Evolutionary conservation across 345 rosid species (phyloP).

Genomic region (Hevea brasiliensis): DNA sequence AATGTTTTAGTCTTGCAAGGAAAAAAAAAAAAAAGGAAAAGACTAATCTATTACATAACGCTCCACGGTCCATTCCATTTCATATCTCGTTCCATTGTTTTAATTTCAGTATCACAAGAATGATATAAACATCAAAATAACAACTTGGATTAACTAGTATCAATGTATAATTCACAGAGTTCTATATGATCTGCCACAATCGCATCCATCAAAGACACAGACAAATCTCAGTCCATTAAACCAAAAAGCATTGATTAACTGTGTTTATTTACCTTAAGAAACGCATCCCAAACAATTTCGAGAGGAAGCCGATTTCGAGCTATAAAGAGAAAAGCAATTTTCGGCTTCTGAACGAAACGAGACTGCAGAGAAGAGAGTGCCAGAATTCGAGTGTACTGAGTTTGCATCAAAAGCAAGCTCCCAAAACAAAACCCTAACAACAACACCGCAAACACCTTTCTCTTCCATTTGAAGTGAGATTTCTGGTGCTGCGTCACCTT

Average conservation of each 20-base stretch:
- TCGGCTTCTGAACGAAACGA: slow-evolving; percentile 39
- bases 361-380: slow-evolving; percentile 47
- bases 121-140: too few species aligned
- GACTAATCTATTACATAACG: too few species aligned
- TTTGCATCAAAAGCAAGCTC: slow-evolving; percentile 61
- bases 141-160: too few species aligned
- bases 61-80: too few species aligned
- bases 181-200: too few species aligned
- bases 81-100: too few species aligned
- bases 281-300: slow-evolving; percentile 80
- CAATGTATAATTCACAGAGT: too few species aligned
- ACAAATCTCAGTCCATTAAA: background rate
- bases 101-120: too few species aligned
- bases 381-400: slow-evolving; percentile 50
- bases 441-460: slow-evolving; percentile 45
- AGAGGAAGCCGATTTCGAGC: slow-evolving; percentile 88
- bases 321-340: slow-evolving; percentile 81
- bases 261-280: slow-evolving; percentile 51
- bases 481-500: slow-evolving; percentile 52
- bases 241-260: background rate
- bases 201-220: too few species aligned
- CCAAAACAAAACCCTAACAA: slow-evolving; percentile 56
- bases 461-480: slow-evolving; percentile 60
- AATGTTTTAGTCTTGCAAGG: too few species aligned
- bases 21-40: too few species aligned